Conservation (phyloP, 1,284 basidiomycete genomes). For the Ceratobasidium theobromae region DNA sequence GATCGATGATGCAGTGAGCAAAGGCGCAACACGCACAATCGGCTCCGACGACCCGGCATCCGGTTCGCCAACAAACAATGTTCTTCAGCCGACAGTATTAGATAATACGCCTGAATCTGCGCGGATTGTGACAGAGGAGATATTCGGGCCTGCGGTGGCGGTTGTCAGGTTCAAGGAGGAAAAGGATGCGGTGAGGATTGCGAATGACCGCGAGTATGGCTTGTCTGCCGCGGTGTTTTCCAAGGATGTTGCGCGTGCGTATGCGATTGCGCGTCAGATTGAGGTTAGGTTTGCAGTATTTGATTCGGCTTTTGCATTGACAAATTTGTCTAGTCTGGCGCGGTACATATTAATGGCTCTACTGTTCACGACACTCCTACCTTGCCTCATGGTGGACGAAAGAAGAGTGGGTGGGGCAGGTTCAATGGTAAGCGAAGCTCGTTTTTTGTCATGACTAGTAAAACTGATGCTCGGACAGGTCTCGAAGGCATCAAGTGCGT, state of each 20-base stretch:
- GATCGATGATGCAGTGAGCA: conserved; percentile 42
- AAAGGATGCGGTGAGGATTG: conserved; percentile 44
- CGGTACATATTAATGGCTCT: conserved; percentile 41
- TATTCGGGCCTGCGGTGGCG: conserved; percentile 51
- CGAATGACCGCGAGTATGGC: conserved; percentile 46
- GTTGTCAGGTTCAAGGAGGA: conserved; percentile 46
- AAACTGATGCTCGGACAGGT: background rate
- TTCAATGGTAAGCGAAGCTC: conserved; percentile 34
- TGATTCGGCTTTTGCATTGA: background rate
- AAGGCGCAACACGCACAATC: conserved; percentile 44
- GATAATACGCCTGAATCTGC: conserved; percentile 37
- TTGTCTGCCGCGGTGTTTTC: conserved; percentile 44
- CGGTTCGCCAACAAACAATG: background rate
- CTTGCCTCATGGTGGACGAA: conserved; percentile 38
- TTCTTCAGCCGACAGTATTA: conserved; percentile 44
- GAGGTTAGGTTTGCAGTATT: conserved; percentile 2
- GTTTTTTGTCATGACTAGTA: background rate
- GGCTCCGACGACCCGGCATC: conserved; percentile 30
- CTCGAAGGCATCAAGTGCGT: conserved; percentile 29
- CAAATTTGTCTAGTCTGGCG: conserved; percentile 35
- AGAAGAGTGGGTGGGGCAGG: conserved; percentile 37
- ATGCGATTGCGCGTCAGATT: conserved; percentile 42
- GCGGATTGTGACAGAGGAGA: conserved; percentile 43
- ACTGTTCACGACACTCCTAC: conserved; percentile 34
- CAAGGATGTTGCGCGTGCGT: conserved; percentile 40